Base-by-base conservation (phyloP, 2,329 filamentous ascomycete genomes). In the Triangularia setosa region DNA sequence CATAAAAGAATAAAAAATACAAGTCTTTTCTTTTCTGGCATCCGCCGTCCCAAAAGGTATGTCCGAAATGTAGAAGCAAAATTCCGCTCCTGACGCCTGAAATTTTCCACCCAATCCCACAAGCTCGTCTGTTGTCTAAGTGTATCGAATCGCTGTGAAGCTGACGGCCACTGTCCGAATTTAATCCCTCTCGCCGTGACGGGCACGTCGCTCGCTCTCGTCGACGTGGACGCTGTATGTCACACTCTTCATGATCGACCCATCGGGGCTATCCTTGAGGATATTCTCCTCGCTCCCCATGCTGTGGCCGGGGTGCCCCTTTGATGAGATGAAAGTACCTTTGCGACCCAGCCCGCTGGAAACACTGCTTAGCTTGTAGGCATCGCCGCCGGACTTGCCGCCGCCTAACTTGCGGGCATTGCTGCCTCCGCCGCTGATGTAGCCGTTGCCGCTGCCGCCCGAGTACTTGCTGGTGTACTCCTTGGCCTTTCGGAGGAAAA, bases 401-500 rank as follows among this genome's bases (percentile, higher is more conserved):
- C 59, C 48, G 24, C 60, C 33, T 21, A 62, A 35, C 53, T 62
- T 62, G 12, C 35, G 66, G 61, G 27, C 64, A 61, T 21, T 64
- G 16, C 48, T 61, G 40, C 40, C 40, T 62, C 66, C 68, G 48
- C 55, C 65, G 44, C 58, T 60, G 40, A 60, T 60, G 58, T 69
- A 67, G 27, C 65, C 68, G 65, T 72, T 74, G 21, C 70, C 64
- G 57, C 68, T 69, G 48, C 58, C 56, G 16, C 33, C 65, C 4
- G 64, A 64, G 21, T 69, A 68, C 61, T 79, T 80, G 63, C 70
- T 76, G 21, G 75, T 75, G 68, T 80, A 81, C 33, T 78, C 71
- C 57, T 73, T 78, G 11, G 79, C 79, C 65, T 79, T 80, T 25
- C 72, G 76, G 53, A 81, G 65, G 67, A 76, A 80, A 2, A 80